Evolutionary conservation across 2,329 filamentous ascomycete species (phyloP).

Genomic region (Elsinoe australis): DNA sequence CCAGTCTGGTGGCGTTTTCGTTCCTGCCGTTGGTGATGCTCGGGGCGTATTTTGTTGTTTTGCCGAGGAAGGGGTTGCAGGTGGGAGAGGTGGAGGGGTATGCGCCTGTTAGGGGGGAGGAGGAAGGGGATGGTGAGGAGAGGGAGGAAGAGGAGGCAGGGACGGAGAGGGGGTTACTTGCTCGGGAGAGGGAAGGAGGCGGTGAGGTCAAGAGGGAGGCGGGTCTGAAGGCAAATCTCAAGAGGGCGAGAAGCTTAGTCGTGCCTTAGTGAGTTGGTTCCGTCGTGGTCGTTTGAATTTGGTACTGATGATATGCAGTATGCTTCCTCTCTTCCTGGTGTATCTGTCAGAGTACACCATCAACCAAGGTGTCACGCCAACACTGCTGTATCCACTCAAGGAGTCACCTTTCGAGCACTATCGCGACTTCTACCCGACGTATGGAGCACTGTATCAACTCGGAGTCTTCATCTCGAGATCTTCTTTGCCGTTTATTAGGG

Average conservation of each 20-base stretch:
- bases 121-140: conserved; percentile 44
- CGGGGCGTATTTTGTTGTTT: conserved; percentile 71
- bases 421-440: conserved; percentile 88
- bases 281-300: conserved; percentile 7
- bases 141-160: conserved; percentile 30
- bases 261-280: conserved; percentile 54
- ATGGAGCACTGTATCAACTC: conserved; percentile 87
- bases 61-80: conserved; percentile 55
- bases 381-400: conserved; percentile 73
- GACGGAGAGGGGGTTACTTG: conserved; percentile 22
- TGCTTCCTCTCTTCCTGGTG: conserved; percentile 85
- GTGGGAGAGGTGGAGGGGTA: conserved; percentile 39
- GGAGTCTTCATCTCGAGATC: conserved; percentile 93
- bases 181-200: background rate
- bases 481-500: conserved; percentile 76
- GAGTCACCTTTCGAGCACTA: conserved; percentile 71
- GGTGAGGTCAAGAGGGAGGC: conserved; percentile 19
- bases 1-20: conserved; percentile 68
- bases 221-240: conserved; percentile 40
- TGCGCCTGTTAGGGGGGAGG: conserved; percentile 37
- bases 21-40: conserved; percentile 77
- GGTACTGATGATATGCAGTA: conserved; percentile 39
- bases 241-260: conserved; percentile 62
- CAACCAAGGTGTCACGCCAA: conserved; percentile 89
- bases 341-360: conserved; percentile 97